Percentiles rank a stretch among this genome's conserved stretches.
Evolutionary conservation across 441 rosid genomes (phyloP).

Genomic region (Croton setiger): DNA sequence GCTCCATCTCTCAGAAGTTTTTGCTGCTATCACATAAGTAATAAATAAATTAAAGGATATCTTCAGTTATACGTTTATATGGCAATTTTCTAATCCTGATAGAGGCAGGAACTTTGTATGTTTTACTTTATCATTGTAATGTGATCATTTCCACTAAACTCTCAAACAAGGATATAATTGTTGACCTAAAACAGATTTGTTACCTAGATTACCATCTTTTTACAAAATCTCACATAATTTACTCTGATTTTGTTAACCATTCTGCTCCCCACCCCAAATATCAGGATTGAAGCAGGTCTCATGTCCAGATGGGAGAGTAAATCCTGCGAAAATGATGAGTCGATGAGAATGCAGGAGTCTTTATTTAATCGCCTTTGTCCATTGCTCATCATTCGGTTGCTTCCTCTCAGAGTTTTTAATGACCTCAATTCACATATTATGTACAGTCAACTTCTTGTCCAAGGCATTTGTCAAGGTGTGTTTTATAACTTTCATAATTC

Average conservation of each 20-base stretch:
- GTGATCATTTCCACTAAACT: background rate
- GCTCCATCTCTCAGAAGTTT: background rate
- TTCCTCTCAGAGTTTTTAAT: slow-evolving; percentile 79
- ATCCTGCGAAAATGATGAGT: slow-evolving; percentile 35
- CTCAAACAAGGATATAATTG: background rate
- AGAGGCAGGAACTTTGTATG: background rate
- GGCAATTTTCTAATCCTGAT: background rate
- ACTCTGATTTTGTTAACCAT: background rate
- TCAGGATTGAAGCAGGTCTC: slow-evolving; percentile 40
- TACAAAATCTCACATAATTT: background rate
- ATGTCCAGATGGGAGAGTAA: slow-evolving; percentile 34
- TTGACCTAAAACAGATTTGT: background rate
- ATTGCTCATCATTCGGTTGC: slow-evolving; percentile 72
- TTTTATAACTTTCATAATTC: slow-evolving; percentile 13
- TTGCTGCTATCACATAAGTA: background rate
- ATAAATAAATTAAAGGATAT: background rate
- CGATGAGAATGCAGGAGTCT: slow-evolving; percentile 38
- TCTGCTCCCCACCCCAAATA: slow-evolving; percentile 7
- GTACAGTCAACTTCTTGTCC: slow-evolving; percentile 54
- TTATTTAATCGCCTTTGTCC: slow-evolving; percentile 89
- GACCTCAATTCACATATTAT: slow-evolving; percentile 45
- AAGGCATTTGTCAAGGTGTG: slow-evolving; percentile 44
- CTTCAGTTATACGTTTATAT: too few species aligned
- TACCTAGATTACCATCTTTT: background rate
- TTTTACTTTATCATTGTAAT: background rate